Base-by-base conservation (phyloP, 306 rosid species). In the Fragaria vesca region DNA sequence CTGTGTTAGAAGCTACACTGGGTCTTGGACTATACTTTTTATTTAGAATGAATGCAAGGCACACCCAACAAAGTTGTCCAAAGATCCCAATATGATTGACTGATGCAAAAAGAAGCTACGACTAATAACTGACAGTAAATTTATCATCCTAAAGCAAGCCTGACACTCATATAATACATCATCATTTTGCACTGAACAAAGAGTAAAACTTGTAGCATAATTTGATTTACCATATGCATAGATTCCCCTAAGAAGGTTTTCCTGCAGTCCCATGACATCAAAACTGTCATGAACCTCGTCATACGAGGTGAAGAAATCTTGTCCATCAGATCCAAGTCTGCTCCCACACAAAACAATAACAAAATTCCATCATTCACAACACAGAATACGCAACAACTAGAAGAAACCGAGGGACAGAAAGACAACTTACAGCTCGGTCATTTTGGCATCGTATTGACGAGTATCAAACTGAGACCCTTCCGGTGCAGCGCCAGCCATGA, bases 211-310 rank as follows among this genome's bases (percentile, higher is more conserved):
- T 66, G 34, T 12, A 69, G 73, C 48, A 74, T 40, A 12, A 28
- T 68, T 45, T 34, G 42, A 73, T 75, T 75, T 86, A 91, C 96
- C 91, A 71, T 89, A 89, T n/a, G 96, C 93, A 81, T 89, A 91
- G 62, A 91, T 89, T 52, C 93, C 91, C 74, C 93, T 87, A 38
- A 89, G 89, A 74, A 91, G 93, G 76, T 91, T 91, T 88, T 89
- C 96, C 76, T 89, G 88, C 93, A 89, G 79, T 28, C 91, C 93
- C 93, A 90, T 90, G 57, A 81, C 77, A 73, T 86, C 93, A 76
- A 86, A 91, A 83, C 87, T 84, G 2, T 89, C 96, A 67, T 69
- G 76, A 85, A 91, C 90, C 82, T 91, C 96, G 21, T 91, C 96
- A 83, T 89, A 89, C 32, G 89, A 79, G 36, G 93, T 89, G 55